Conservation (phyloP, 2,329 filamentous ascomycete species). For the Bipolaris zeicola region DNA sequence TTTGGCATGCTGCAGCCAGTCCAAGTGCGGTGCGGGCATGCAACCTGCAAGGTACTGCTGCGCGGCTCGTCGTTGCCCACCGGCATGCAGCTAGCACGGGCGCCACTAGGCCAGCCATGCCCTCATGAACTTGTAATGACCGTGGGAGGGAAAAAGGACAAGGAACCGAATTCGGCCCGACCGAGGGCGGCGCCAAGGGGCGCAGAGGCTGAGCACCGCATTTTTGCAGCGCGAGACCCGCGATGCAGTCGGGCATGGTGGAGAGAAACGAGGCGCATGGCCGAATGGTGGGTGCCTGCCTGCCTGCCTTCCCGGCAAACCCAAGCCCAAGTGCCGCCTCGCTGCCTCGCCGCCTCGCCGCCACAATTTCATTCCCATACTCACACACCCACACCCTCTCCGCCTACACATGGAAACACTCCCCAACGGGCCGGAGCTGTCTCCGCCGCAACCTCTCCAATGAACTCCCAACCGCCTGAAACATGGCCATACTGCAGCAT, state of each 20-base stretch:
- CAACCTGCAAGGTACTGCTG: neutral
- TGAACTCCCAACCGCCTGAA: neutral
- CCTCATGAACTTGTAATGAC: neutral
- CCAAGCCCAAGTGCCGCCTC: neutral
- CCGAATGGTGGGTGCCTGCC: neutral
- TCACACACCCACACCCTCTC: neutral
- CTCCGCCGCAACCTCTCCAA: neutral
- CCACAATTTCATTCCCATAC: neutral
- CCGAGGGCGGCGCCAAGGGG: slow-evolving; percentile 20
- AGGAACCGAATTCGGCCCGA: slow-evolving; percentile 19
- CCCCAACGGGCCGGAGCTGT: neutral
- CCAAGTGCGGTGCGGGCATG: neutral
- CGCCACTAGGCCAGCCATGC: neutral
- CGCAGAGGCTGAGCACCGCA: slow-evolving; percentile 18
- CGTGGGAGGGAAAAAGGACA: slow-evolving; percentile 1
- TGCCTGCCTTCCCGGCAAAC: neutral
- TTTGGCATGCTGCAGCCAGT: neutral
- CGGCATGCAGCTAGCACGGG: neutral
- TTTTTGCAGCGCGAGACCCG: slow-evolving; percentile 16
- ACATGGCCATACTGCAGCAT: neutral
- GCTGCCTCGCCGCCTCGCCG: neutral
- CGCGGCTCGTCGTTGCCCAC: neutral
- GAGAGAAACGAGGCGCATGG: slow-evolving; percentile 6
- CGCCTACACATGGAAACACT: neutral
- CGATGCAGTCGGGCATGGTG: slow-evolving; percentile 7